These are phyloP conservation scores for Globisporangium barbulae DNA, from an alignment of 352 stramenopile species.

Conservation along the genomic window DNA sequence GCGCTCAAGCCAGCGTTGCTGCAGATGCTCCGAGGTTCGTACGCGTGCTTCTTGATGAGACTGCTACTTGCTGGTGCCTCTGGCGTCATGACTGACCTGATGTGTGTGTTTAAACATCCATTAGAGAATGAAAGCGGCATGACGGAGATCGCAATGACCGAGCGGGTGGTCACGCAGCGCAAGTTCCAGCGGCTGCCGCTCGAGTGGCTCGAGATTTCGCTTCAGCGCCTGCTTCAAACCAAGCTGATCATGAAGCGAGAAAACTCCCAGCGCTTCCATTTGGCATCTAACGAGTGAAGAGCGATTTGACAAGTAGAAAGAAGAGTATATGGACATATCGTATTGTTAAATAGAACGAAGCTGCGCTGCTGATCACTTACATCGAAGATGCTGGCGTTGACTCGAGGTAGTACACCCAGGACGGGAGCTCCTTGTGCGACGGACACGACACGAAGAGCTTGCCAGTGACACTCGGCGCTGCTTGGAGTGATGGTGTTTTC, in stretches of 20 bases:
- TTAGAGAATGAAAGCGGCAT: conserved; percentile 27
- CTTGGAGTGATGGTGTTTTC: not conserved
- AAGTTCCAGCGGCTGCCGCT: conserved; percentile 49
- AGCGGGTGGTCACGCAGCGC: conserved; percentile 41
- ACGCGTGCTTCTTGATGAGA: not conserved
- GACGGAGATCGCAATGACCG: conserved; percentile 45
- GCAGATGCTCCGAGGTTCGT: conserved; percentile 33
- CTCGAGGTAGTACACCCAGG: conserved; percentile 89
- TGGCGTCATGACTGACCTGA: not conserved
- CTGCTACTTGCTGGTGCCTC: not conserved
- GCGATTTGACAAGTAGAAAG: not conserved
- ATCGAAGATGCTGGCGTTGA: conserved; percentile 12
- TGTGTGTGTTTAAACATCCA: not conserved
- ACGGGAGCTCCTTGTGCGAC: conserved; percentile 58
- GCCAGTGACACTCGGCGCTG: conserved; percentile 30
- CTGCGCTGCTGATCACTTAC: not conserved
- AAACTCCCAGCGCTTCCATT: conserved; percentile 37
- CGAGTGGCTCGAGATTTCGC: conserved; percentile 43
- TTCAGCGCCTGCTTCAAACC: conserved; percentile 28
- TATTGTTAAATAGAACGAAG: conserved; percentile 9
- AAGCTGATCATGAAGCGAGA: conserved; percentile 29
- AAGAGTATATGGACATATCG: not conserved
- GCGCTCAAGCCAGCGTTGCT: conserved; percentile 44
- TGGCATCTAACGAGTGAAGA: not conserved
- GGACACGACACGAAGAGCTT: conserved; percentile 85